A percentile compares a stretch with the other conserved stretches of the same genome.
Evolutionary conservation across 148 eudicot species (phyloP).

Genomic region (Vaccinium vitisidaea): DNA sequence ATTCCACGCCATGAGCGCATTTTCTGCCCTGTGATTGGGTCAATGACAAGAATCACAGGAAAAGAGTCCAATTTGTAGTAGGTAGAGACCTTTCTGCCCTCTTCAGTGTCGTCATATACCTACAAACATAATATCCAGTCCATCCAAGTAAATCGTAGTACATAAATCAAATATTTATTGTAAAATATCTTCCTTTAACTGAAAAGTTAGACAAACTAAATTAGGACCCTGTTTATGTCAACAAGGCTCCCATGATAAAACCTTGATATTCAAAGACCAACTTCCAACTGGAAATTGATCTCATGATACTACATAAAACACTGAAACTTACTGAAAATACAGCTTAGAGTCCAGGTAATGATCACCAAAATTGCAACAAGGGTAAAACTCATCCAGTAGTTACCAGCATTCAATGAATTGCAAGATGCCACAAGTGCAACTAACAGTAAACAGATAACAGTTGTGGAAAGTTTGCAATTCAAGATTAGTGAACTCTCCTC

Average conservation of each 20-base stretch:
- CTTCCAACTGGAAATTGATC: neutral
- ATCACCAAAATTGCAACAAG: neutral
- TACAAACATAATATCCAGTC: constrained; percentile 22
- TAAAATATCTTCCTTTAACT: neutral
- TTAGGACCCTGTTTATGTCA: neutral
- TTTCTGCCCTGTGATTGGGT: constrained; percentile 95
- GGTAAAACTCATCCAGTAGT: neutral
- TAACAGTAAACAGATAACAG: neutral
- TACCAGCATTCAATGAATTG: constrained; percentile 3
- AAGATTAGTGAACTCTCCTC: neutral
- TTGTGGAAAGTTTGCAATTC: neutral
- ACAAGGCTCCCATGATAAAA: neutral
- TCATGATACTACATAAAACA: neutral
- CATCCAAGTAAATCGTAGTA: neutral
- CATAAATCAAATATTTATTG: neutral
- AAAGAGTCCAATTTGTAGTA: constrained; percentile 77
- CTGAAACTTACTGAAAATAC: neutral
- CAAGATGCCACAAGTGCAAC: neutral
- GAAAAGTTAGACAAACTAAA: neutral
- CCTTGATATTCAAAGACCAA: neutral
- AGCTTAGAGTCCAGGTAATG: neutral
- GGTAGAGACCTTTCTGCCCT: constrained; percentile 90
- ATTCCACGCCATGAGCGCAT: constrained; percentile 96
- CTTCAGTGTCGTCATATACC: constrained; percentile 89
- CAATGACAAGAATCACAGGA: constrained; percentile 81